These are phyloP conservation scores for Nakaseomyces uthaithaninus DNA, from an alignment of 1,139 yeast species.

Conservation along the genomic window DNA sequence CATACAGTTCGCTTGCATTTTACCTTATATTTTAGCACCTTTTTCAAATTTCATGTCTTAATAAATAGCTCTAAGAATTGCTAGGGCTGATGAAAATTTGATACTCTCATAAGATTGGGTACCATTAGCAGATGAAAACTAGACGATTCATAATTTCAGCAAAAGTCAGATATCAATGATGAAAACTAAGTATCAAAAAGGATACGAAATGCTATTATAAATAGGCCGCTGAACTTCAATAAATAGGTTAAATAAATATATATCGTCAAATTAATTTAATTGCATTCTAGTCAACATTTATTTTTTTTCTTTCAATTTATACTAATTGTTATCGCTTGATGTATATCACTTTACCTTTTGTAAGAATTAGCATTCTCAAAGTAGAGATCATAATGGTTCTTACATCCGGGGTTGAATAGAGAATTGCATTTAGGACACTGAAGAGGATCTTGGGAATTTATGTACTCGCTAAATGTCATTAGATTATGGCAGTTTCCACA, in stretches of 20 bases:
- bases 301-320: too few species aligned
- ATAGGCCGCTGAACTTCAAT: too few species aligned
- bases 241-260: conserved; percentile 2
- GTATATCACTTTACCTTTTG: not conserved
- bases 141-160: too few species aligned
- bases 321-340: not conserved
- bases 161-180: too few species aligned
- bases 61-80: too few species aligned
- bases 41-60: too few species aligned
- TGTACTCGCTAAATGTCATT: conserved; percentile 26
- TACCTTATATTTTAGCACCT: too few species aligned
- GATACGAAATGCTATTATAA: too few species aligned
- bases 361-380: conserved; percentile 14
- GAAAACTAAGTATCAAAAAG: not conserved
- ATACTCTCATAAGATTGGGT: too few species aligned
- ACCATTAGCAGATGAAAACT: too few species aligned
- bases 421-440: conserved; percentile 22
- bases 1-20: too few species aligned
- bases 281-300: conserved; percentile 1
- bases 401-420: conserved; percentile 29
- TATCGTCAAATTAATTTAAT: not conserved
- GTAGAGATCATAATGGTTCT: conserved; percentile 27
- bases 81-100: too few species aligned
- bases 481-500: conserved; percentile 28
- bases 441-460: conserved; percentile 2